Conservation (phyloP, 2,329 filamentous ascomycete species). For the Orbilia ellipsospora region DNA sequence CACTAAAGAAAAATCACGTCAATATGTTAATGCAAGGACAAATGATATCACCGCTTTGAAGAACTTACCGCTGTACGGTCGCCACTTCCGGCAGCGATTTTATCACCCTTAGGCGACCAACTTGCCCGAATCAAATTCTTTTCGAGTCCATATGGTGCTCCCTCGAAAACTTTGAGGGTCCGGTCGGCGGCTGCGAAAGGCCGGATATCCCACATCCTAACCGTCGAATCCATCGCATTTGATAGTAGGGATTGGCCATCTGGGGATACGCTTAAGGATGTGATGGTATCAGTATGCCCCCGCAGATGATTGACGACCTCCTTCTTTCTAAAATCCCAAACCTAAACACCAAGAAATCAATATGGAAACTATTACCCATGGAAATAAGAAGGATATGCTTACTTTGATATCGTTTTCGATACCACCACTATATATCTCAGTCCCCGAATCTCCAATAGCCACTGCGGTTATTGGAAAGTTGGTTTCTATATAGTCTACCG, state of each 20-base stretch:
- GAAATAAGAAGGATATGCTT: not conserved
- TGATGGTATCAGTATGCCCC: constrained; percentile 91
- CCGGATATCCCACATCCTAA: constrained; percentile 93
- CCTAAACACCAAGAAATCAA: constrained; percentile 39
- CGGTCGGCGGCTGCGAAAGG: constrained; percentile 92
- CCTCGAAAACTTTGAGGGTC: constrained; percentile 70
- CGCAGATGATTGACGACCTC: constrained; percentile 85
- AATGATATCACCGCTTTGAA: not conserved
- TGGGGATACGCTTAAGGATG: constrained; percentile 88
- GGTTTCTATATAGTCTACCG: constrained; percentile 86
- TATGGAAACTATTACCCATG: not conserved
- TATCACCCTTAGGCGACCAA: constrained; percentile 88
- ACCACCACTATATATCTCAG: constrained; percentile 91
- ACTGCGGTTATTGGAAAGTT: constrained; percentile 93
- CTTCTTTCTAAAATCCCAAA: constrained; percentile 96
- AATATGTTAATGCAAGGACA: not conserved
- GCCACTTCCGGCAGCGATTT: constrained; percentile 86
- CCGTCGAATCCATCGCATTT: constrained; percentile 92
- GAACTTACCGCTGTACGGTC: constrained; percentile 80
- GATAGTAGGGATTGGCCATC: constrained; percentile 91
- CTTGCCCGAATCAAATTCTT: constrained; percentile 91
- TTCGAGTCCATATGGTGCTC: constrained; percentile 86
- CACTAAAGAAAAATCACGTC: constrained; percentile 26
- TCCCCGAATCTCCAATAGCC: constrained; percentile 90
- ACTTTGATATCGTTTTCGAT: constrained; percentile 96